A percentile compares a stretch with the other conserved stretches of the same genome.
Evolutionary conservation across 176 grass and related monocot genomes (phyloP).

Genomic region (Phoenix dactylifera): DNA sequence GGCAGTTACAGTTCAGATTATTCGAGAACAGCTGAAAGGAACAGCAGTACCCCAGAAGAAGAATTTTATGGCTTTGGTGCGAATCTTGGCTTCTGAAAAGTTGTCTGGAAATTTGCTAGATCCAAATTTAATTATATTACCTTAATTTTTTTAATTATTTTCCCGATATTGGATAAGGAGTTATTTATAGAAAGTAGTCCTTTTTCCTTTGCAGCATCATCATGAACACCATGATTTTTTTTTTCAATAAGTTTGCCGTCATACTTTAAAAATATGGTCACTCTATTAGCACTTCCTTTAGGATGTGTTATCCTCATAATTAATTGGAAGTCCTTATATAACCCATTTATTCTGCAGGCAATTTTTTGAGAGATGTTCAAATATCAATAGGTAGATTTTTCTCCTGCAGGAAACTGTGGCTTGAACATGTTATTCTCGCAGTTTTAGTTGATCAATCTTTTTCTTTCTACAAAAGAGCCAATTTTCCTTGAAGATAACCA

Average conservation of each 20-base stretch:
- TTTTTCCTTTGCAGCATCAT: too few relatives aligned
- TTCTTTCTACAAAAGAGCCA: not conserved
- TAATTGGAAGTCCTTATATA: too few relatives aligned
- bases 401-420: not conserved
- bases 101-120: too few relatives aligned
- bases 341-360: conserved; percentile 16
- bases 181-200: too few relatives aligned
- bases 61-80: conserved; percentile 85
- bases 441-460: not conserved
- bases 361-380: conserved; percentile 20
- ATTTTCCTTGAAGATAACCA: conserved; percentile 3
- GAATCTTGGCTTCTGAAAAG: not conserved
- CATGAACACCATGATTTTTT: too few relatives aligned
- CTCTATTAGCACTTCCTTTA: too few relatives aligned
- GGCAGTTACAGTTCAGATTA: conserved; percentile 30
- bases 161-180: too few relatives aligned
- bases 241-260: too few relatives aligned
- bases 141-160: too few relatives aligned
- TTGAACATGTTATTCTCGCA: not conserved
- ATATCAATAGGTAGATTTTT: conserved; percentile 19
- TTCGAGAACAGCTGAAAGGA: conserved; percentile 30
- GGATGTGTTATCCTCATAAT: too few relatives aligned
- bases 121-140: too few relatives aligned
- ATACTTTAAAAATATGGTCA: too few relatives aligned
- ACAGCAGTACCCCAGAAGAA: conserved; percentile 29